Evolutionary conservation across 2,329 filamentous ascomycete species (phyloP).

Genomic region (Daldinia sp.): DNA sequence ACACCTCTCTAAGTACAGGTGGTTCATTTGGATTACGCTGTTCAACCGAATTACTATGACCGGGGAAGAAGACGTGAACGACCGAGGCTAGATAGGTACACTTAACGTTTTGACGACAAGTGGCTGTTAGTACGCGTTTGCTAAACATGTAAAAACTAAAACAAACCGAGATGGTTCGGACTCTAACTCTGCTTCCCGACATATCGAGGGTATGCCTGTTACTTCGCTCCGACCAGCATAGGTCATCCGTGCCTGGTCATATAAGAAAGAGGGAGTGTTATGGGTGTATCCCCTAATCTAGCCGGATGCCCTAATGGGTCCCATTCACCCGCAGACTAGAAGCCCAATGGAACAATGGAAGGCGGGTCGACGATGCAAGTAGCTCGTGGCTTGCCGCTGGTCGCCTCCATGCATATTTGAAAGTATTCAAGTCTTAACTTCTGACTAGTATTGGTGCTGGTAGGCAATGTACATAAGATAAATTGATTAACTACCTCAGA

Average conservation of each 20-base stretch:
- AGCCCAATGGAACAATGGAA: constrained; percentile 36
- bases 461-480: constrained; percentile 9
- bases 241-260: neutral
- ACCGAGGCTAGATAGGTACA: too few species aligned
- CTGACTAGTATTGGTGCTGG: constrained; percentile 2
- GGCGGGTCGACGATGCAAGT: constrained; percentile 34
- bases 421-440: constrained; percentile 26
- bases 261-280: neutral
- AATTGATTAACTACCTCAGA: neutral
- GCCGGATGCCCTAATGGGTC: constrained; percentile 7
- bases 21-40: neutral
- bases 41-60: neutral
- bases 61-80: neutral
- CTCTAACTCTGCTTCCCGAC: neutral
- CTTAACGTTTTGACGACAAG: too few species aligned
- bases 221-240: neutral
- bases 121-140: neutral
- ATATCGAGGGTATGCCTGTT: neutral
- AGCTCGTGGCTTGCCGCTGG: constrained; percentile 36
- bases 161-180: neutral
- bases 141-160: neutral
- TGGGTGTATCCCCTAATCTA: constrained; percentile 21
- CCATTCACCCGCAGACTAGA: constrained; percentile 35
- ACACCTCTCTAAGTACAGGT: neutral
- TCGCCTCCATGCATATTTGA: constrained; percentile 34